Evolutionary conservation across 352 stramenopile species (phyloP).

Genomic region (Phytopythium ostracodes): DNA sequence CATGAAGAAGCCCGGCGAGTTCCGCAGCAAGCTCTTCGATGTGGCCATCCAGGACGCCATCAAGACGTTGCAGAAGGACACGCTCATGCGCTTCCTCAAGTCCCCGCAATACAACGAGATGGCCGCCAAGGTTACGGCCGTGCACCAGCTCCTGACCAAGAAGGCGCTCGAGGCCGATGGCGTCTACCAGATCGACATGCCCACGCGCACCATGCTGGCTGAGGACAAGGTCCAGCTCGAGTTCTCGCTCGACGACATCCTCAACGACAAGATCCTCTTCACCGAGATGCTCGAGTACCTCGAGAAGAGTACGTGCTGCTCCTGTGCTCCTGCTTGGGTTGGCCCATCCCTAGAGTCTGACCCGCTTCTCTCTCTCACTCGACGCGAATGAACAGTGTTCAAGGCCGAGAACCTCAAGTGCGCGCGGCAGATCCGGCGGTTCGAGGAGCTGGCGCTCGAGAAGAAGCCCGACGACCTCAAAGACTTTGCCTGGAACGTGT

Average conservation of each 20-base stretch:
- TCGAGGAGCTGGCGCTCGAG: slow-evolving; percentile 68
- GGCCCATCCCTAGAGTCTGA: background rate
- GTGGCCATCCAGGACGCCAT: slow-evolving; percentile 79
- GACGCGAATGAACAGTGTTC: slow-evolving; percentile 48
- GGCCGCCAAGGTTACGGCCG: slow-evolving; percentile 43
- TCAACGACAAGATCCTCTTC: slow-evolving; percentile 79
- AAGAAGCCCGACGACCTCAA: slow-evolving; percentile 75
- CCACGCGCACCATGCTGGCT: slow-evolving; percentile 42
- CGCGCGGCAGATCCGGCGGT: slow-evolving; percentile 70
- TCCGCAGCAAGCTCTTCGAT: slow-evolving; percentile 75
- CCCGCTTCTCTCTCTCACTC: background rate
- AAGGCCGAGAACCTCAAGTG: slow-evolving; percentile 86
- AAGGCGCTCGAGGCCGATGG: slow-evolving; percentile 63
- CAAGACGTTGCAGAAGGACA: slow-evolving; percentile 83
- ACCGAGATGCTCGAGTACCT: slow-evolving; percentile 83
- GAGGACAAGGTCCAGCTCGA: slow-evolving; percentile 61
- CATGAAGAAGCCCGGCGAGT: slow-evolving; percentile 80
- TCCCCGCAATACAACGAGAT: slow-evolving; percentile 77
- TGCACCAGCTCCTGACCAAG: slow-evolving; percentile 59
- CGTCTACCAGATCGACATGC: slow-evolving; percentile 65
- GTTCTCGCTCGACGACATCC: slow-evolving; percentile 79
- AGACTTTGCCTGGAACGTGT: slow-evolving; percentile 75
- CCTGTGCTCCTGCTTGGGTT: background rate
- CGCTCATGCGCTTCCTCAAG: slow-evolving; percentile 76
- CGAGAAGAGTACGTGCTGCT: slow-evolving; percentile 60